These are phyloP conservation scores for Corallochytrium limacisporum DNA, from an alignment of 78 protist species.

Conservation along the genomic window DNA sequence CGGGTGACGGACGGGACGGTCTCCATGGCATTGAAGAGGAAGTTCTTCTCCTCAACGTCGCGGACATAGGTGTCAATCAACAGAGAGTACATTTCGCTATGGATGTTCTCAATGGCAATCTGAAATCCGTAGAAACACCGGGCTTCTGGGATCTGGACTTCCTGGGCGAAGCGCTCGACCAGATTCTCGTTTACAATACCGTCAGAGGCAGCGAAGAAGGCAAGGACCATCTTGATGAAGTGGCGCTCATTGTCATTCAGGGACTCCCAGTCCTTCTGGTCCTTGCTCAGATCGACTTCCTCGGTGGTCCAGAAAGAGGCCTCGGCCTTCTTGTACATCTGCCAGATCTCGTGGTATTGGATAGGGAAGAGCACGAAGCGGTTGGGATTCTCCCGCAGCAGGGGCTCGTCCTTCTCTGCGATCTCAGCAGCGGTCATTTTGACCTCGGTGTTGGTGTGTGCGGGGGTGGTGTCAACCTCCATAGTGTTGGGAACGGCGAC, in stretches of 20 bases:
- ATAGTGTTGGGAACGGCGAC: too few species aligned
- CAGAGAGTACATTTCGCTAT: conserved; percentile 81
- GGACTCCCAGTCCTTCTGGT: conserved; percentile 62
- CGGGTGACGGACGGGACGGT: conserved; percentile 69
- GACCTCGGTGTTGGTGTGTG: neutral
- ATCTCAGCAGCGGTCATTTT: neutral
- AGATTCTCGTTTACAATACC: conserved; percentile 96
- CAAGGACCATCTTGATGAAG: conserved; percentile 82
- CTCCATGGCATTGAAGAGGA: conserved; percentile 83
- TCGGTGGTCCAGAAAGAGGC: conserved; percentile 94
- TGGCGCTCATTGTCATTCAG: conserved; percentile 75
- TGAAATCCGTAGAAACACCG: conserved; percentile 97
- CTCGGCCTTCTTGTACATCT: conserved; percentile 82
- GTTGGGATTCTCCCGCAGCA: conserved; percentile 14
- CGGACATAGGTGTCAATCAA: conserved; percentile 88
- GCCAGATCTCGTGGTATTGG: conserved; percentile 58
- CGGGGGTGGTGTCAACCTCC: too few species aligned
- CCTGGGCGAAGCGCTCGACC: conserved; percentile 70
- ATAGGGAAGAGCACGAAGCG: conserved; percentile 33
- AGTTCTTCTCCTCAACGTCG: conserved; percentile 41
- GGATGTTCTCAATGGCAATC: conserved; percentile 89
- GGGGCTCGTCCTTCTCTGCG: conserved; percentile 16
- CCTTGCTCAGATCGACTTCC: conserved; percentile 82
- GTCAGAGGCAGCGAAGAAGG: conserved; percentile 94
- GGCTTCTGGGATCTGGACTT: conserved; percentile 94